phyloP scores from a whole-genome alignment of 1,139 yeast species.

The Kodamaea alishanica region DNA sequence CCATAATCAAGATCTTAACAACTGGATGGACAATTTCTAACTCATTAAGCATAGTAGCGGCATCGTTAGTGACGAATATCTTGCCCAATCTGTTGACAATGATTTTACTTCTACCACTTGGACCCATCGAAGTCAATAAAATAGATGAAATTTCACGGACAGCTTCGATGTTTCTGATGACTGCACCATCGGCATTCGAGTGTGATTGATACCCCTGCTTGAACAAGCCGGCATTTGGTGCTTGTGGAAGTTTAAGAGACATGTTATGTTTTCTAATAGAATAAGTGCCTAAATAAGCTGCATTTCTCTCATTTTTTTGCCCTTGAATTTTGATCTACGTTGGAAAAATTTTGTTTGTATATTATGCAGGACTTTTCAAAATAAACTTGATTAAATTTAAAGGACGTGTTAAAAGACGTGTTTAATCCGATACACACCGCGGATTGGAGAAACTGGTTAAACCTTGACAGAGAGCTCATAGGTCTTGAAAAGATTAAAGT shows the following conservation, averaged over 20 bases:
- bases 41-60: conserved; percentile 93
- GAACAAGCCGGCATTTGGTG: conserved; percentile 90
- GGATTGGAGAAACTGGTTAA: no score
- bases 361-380: no score
- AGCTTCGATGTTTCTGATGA: conserved; percentile 86
- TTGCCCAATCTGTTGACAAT: conserved; percentile 80
- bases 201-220: conserved; percentile 95
- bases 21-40: conserved; percentile 96
- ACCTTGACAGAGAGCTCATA: no score
- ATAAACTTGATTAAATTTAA: neutral
- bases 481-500: no score
- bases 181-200: conserved; percentile 91
- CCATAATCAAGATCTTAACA: conserved; percentile 92
- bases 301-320: no score
- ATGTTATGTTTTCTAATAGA: conserved; percentile 28
- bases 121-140: conserved; percentile 94
- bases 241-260: conserved; percentile 90
- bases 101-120: conserved; percentile 95
- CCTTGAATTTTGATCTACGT: no score
- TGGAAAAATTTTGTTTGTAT: no score
- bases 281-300: no score
- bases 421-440: no score
- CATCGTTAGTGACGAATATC: conserved; percentile 89
- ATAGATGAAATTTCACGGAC: conserved; percentile 89
- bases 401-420: neutral